Evolutionary conservation across 2,329 filamentous ascomycete species (phyloP).

Genomic region (Triangularia verruculosa): DNA sequence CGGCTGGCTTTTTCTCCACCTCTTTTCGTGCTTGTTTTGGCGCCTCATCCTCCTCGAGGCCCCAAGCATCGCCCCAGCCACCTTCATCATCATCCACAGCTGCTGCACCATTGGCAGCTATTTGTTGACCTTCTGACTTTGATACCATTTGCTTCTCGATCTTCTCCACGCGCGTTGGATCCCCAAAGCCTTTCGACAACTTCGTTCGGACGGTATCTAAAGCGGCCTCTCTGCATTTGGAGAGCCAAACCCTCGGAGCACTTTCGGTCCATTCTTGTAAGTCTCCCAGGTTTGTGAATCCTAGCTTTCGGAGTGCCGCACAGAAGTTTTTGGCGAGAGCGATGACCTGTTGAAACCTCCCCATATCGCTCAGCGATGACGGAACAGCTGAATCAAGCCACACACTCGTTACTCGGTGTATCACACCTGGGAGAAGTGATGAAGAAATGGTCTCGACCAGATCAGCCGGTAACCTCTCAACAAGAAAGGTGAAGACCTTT

Average conservation of each 20-base stretch:
- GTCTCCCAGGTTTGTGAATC: constrained; percentile 61
- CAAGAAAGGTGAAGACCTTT: constrained; percentile 50
- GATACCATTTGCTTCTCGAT: constrained; percentile 80
- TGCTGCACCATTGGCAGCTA: constrained; percentile 52
- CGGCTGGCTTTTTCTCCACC: constrained; percentile 14
- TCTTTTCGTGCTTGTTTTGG: constrained; percentile 22
- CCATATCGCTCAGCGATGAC: constrained; percentile 66
- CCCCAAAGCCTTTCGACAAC: constrained; percentile 64
- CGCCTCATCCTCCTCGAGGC: constrained; percentile 58
- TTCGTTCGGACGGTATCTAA: constrained; percentile 71
- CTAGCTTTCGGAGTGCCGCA: constrained; percentile 55
- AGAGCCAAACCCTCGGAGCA: constrained; percentile 80
- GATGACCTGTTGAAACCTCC: constrained; percentile 68
- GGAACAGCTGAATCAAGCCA: constrained; percentile 80
- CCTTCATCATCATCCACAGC: constrained; percentile 44
- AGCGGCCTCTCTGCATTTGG: constrained; percentile 75
- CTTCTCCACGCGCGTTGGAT: constrained; percentile 70
- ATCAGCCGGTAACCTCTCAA: constrained; percentile 50
- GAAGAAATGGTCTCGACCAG: constrained; percentile 61
- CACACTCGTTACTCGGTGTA: constrained; percentile 63
- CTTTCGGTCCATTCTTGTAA: constrained; percentile 77
- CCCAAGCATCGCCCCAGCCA: constrained; percentile 81
- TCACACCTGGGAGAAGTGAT: constrained; percentile 67
- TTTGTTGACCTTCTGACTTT: constrained; percentile 61
- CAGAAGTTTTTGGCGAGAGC: constrained; percentile 63